Conservation (phyloP, 352 stramenopile species). For the Globisporangium spiculum region DNA sequence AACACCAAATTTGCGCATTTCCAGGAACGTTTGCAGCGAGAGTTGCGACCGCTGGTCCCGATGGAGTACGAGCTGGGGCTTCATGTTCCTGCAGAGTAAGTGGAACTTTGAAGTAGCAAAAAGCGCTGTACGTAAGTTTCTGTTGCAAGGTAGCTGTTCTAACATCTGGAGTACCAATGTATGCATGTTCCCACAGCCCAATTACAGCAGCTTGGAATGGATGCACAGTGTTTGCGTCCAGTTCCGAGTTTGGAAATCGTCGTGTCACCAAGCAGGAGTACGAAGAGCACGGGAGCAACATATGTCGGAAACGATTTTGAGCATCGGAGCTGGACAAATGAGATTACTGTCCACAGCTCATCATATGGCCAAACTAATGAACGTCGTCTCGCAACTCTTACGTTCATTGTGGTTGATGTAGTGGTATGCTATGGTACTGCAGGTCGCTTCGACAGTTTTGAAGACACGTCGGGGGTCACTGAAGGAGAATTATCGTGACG, state of each 20-base stretch:
- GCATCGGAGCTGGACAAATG: not conserved
- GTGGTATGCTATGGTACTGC: not conserved
- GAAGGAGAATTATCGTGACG: not conserved
- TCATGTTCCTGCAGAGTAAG: conserved; percentile 48
- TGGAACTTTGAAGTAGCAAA: conserved; percentile 8
- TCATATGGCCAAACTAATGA: not conserved
- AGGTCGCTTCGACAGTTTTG: not conserved
- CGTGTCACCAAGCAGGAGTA: conserved; percentile 67
- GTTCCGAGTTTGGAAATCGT: conserved; percentile 23
- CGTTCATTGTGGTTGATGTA: not conserved
- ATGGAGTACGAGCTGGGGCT: conserved; percentile 48
- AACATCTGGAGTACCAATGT: not conserved
- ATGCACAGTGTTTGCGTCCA: conserved; percentile 41
- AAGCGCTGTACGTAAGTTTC: not conserved
- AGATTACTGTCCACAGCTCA: not conserved
- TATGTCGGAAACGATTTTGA: conserved; percentile 43
- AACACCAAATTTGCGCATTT: conserved; percentile 89
- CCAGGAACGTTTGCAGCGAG: conserved; percentile 54
- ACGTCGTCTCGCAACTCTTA: not conserved
- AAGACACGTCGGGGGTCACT: conserved; percentile 3
- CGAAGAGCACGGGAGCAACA: conserved; percentile 72
- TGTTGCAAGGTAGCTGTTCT: not conserved
- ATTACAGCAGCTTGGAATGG: conserved; percentile 58
- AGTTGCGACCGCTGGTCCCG: conserved; percentile 58
- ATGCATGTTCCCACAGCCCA: conserved; percentile 27